Percentiles rank a stretch among this genome's conserved stretches.
Conservation (phyloP, 2,329 filamentous ascomycete genomes). For the Nigrospora oryzae region DNA sequence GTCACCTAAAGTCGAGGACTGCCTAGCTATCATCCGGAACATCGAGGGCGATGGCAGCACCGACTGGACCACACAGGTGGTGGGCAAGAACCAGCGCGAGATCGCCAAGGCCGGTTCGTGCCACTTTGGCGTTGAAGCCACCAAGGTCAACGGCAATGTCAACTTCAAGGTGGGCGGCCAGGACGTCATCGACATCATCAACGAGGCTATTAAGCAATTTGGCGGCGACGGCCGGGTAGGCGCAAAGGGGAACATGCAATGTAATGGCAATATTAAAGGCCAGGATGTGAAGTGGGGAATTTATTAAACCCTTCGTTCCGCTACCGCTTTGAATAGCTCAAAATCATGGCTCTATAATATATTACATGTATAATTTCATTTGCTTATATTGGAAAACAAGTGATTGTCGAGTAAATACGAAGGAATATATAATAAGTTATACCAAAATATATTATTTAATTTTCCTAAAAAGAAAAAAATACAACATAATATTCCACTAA, state of each 20-base stretch:
- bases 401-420: no score
- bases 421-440: no score
- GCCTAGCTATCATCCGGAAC: conserved; percentile 22
- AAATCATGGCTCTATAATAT: no score
- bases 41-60: conserved; percentile 15
- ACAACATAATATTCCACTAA: no score
- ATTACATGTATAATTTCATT: no score
- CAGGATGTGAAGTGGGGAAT: conserved; percentile 11
- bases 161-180: conserved; percentile 14
- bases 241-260: conserved; percentile 23
- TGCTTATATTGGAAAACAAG: no score
- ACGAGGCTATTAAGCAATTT: conserved; percentile 18
- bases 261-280: conserved; percentile 12
- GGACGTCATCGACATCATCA: conserved; percentile 26
- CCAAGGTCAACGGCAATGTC: conserved; percentile 14
- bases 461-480: no score
- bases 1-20: conserved; percentile 24
- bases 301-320: conserved; percentile 2
- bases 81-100: conserved; percentile 7
- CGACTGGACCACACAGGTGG: conserved; percentile 4
- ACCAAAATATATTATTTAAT: no score
- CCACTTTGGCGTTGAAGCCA: conserved; percentile 21
- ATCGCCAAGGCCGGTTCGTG: conserved; percentile 19
- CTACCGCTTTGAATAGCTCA: no score
- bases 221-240: conserved; percentile 20